These are phyloP conservation scores for Gymnopilus dilepis DNA, from an alignment of 768 basidiomycete species.

Conservation along the genomic window DNA sequence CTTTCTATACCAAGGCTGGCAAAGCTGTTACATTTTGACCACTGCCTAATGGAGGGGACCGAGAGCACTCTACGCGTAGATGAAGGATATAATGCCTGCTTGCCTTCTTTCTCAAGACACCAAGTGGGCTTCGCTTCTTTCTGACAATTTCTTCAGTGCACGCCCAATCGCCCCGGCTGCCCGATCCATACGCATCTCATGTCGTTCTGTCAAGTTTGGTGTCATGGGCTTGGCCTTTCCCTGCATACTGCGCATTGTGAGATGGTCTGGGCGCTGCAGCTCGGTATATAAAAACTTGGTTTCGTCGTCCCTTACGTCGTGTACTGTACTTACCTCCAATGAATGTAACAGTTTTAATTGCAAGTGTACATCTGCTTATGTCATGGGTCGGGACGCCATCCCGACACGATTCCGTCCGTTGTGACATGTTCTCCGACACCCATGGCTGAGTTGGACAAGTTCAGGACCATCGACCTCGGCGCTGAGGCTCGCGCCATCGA, in stretches of 20 bases:
- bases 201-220: conserved; percentile 1
- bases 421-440: neutral
- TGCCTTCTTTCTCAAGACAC: conserved; percentile 29
- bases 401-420: neutral
- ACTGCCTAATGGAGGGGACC: conserved; percentile 82
- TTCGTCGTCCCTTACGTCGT: neutral
- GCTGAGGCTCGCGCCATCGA: conserved; percentile 1
- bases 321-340: no score
- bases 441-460: conserved; percentile 3
- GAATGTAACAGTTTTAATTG: neutral
- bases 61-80: conserved; percentile 52
- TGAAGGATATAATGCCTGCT: conserved; percentile 77
- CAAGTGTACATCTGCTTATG: conserved; percentile 13
- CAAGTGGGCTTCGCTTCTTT: conserved; percentile 60
- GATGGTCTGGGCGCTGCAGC: conserved; percentile 5
- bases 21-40: conserved; percentile 47
- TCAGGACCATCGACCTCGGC: neutral
- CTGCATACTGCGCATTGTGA: conserved; percentile 20
- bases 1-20: conserved; percentile 73
- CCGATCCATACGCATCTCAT: neutral
- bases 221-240: neutral
- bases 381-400: conserved; percentile 4
- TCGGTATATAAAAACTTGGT: neutral
- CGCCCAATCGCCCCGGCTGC: neutral
- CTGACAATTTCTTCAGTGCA: conserved; percentile 41